Conservation (phyloP, 805 yeast genomes). For the Lachancea thermotolerans region DNA sequence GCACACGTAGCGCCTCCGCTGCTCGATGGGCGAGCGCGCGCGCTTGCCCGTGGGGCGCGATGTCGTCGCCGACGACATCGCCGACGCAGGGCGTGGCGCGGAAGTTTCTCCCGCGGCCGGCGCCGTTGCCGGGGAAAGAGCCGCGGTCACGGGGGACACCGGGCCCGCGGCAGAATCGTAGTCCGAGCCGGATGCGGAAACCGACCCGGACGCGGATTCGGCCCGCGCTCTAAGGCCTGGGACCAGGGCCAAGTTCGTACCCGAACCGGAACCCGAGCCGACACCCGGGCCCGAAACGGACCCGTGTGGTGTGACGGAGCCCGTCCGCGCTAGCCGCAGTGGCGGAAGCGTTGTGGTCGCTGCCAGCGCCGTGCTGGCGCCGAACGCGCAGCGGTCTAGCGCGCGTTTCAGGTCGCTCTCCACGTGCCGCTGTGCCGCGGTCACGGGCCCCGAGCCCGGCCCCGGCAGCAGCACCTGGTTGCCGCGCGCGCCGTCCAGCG, state of each 20-base stretch:
- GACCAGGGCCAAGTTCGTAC: too few species aligned
- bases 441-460: slow-evolving; percentile 5
- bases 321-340: too few species aligned
- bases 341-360: background rate
- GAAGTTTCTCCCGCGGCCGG: background rate
- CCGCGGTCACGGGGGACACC: too few species aligned
- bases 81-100: background rate
- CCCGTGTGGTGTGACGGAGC: too few species aligned
- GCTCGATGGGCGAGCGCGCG: slow-evolving; percentile 12
- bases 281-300: too few species aligned
- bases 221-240: too few species aligned
- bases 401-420: slow-evolving; percentile 20
- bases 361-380: background rate
- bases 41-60: background rate
- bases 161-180: background rate
- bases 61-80: background rate
- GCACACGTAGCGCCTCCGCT: slow-evolving; percentile 26
- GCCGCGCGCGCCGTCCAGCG: slow-evolving; percentile 4
- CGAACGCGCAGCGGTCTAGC: slow-evolving; percentile 17
- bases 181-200: background rate
- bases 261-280: too few species aligned
- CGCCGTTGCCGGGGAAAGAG: background rate
- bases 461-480: slow-evolving; percentile 6
- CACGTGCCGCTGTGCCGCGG: slow-evolving; percentile 1
- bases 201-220: background rate